phyloP scores from a whole-genome alignment of 495 filamentous ascomycete genomes.

The Amniculicola lignicola region DNA sequence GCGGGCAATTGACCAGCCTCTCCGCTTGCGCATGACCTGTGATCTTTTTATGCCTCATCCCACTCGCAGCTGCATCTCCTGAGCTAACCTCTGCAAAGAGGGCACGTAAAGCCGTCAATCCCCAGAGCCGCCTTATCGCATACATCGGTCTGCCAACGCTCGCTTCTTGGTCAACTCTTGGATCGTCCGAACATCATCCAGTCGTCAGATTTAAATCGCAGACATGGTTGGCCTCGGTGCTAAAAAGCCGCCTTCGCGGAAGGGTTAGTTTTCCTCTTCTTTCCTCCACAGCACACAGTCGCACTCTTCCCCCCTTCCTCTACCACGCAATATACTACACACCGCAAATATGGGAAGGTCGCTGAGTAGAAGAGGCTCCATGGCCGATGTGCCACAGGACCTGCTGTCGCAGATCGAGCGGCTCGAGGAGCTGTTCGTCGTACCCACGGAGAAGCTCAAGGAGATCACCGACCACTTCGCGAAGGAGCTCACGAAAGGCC shows the following conservation, averaged over 20 bases:
- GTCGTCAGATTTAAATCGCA: background rate
- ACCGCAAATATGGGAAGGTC: background rate
- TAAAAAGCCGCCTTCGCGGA: conserved; percentile 30
- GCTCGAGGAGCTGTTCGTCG: conserved; percentile 81
- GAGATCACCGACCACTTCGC: conserved; percentile 84
- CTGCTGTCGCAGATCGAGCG: conserved; percentile 78
- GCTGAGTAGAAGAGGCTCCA: conserved; percentile 54
- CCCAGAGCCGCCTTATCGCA: too few species aligned
- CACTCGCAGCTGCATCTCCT: background rate
- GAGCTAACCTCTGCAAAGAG: background rate
- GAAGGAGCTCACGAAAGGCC: conserved; percentile 80
- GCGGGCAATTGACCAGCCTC: background rate
- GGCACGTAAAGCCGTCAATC: background rate
- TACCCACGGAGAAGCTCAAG: conserved; percentile 78
- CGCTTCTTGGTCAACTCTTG: too few species aligned
- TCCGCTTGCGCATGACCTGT: conserved; percentile 15
- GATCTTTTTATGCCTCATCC: conserved; percentile 21
- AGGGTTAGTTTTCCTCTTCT: conserved; percentile 5
- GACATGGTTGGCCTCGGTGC: conserved; percentile 22
- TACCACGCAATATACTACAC: background rate
- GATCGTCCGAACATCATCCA: conserved; percentile 5
- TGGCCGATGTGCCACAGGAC: conserved; percentile 79
- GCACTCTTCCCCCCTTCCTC: background rate
- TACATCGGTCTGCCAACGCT: background rate
- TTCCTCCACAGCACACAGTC: background rate